A percentile compares a stretch with the other conserved stretches of the same genome.
phyloP scores from a whole-genome alignment of 2,329 filamentous ascomycete species.

The Aspergillus sp. region DNA sequence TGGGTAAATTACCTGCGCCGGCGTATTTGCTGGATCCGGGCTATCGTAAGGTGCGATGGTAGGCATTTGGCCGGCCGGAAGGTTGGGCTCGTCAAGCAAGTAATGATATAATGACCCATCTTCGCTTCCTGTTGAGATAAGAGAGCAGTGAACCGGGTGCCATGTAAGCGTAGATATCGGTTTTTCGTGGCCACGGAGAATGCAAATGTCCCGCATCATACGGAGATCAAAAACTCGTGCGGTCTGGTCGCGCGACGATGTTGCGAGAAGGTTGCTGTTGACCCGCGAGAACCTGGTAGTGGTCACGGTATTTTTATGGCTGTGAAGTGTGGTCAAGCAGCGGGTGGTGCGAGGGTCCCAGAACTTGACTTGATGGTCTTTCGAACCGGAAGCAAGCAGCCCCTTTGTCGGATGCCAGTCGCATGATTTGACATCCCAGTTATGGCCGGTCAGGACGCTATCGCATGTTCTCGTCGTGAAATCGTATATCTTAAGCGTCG shows the following conservation, averaged over 20 bases:
- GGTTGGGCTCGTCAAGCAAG: slow-evolving; percentile 91
- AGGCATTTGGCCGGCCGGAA: slow-evolving; percentile 69
- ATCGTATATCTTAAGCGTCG: slow-evolving; percentile 91
- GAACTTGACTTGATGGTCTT: slow-evolving; percentile 94
- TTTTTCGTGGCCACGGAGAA: slow-evolving; percentile 92
- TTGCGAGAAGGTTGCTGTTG: slow-evolving; percentile 81
- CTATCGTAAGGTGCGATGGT: slow-evolving; percentile 82
- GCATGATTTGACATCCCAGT: slow-evolving; percentile 95
- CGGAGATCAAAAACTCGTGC: slow-evolving; percentile 91
- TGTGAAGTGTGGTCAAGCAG: slow-evolving; percentile 89
- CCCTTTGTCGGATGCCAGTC: slow-evolving; percentile 98
- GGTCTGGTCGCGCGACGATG: slow-evolving; percentile 88
- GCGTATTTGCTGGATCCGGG: slow-evolving; percentile 73
- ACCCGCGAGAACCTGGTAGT: slow-evolving; percentile 88
- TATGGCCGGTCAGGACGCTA: slow-evolving; percentile 83
- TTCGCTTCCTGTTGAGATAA: slow-evolving; percentile 86
- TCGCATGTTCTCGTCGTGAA: slow-evolving; percentile 86
- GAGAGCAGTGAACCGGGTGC: slow-evolving; percentile 87
- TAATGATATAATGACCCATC: slow-evolving; percentile 92
- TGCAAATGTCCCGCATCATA: slow-evolving; percentile 96
- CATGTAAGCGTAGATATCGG: slow-evolving; percentile 89
- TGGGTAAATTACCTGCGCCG: slow-evolving; percentile 87
- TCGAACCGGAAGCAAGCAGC: slow-evolving; percentile 90
- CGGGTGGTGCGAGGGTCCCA: slow-evolving; percentile 95
- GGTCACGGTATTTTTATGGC: slow-evolving; percentile 95